phyloP scores from a whole-genome alignment of 805 yeast species.

The Candida sakaeoensis region DNA sequence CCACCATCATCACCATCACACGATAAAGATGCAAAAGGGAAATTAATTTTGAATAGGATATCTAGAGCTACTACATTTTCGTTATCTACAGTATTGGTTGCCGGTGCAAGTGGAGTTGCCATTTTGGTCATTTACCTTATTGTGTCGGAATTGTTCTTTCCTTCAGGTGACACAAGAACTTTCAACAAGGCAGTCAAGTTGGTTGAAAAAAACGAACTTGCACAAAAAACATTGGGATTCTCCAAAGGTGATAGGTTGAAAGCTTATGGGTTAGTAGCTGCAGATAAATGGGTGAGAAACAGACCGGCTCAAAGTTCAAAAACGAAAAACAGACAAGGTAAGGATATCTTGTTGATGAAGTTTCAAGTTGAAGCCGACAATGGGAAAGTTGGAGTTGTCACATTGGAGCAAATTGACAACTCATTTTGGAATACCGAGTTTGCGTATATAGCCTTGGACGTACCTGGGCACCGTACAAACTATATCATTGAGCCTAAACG shows the following conservation, averaged over 20 bases:
- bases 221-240: conserved; percentile 56
- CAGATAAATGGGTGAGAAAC: conserved; percentile 82
- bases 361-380: conserved; percentile 77
- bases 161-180: conserved; percentile 87
- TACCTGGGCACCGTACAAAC: conserved; percentile 64
- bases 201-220: conserved; percentile 63
- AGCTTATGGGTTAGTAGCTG: conserved; percentile 74
- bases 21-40: conserved; percentile 39
- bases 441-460: conserved; percentile 70
- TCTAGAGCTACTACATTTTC: conserved; percentile 60
- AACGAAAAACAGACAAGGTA: conserved; percentile 68
- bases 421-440: conserved; percentile 65
- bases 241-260: conserved; percentile 57
- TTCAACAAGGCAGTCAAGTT: conserved; percentile 82
- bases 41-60: conserved; percentile 42
- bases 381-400: conserved; percentile 63
- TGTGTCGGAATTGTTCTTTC: conserved; percentile 75
- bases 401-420: conserved; percentile 75
- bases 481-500: conserved; percentile 64
- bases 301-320: conserved; percentile 75
- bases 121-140: conserved; percentile 68
- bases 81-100: conserved; percentile 55
- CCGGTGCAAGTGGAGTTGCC: conserved; percentile 68
- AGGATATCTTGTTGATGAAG: conserved; percentile 77
- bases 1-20: conserved; percentile 37